Base-by-base conservation (phyloP, 139 green algal species). In the Chlamydomonas asymmetrica region DNA sequence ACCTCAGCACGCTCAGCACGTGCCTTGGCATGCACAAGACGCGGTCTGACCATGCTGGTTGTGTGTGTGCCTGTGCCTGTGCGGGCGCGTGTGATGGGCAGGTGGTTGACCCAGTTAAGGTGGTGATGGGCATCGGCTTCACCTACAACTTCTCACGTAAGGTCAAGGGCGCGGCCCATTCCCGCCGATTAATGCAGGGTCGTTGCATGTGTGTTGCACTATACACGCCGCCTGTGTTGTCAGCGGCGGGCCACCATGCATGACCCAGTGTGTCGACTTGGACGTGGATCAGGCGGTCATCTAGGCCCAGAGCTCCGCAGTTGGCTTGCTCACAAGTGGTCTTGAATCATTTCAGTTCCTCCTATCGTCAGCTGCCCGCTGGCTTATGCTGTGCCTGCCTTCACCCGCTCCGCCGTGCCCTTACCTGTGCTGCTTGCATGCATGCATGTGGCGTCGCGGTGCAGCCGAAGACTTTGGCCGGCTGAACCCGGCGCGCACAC, bases 81-180 rank as follows among this genome's bases (percentile, higher is more conserved):
- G n/a, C n/a, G n/a, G n/a, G n/a, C n/a, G n/a, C n/a, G n/a, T n/a
- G n/a, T n/a, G n/a, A n/a, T n/a, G n/a, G n/a, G 1, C 52, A 75
- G 68, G 0, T 75, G n/a, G 54, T 66, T 52, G 54, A 75, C 27
- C 68, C 68, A 5, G 13, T 75, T 4, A 75, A 75, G 68, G 68
- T 75, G 1, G 65, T 66, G 38, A 37, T 75, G 35, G 54, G 68
- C 13, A 66, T 75, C n/a, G 68, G 54, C 2, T 75, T 66, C 50
- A 75, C 68, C 5, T 75, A 75, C 68, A 75, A 75, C 68, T 75
- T 75, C 45, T 10, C 45, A 16, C 45, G 45, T 52, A 52, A 52
- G 45, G n/a, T n/a, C n/a, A n/a, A n/a, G n/a, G n/a, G n/a, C n/a
- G n/a, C n/a, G n/a, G n/a, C n/a, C n/a, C n/a, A n/a, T n/a, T n/a